These are phyloP conservation scores for Penicillium frequentans DNA, from an alignment of 2,329 filamentous ascomycete species.

Conservation along the genomic window DNA sequence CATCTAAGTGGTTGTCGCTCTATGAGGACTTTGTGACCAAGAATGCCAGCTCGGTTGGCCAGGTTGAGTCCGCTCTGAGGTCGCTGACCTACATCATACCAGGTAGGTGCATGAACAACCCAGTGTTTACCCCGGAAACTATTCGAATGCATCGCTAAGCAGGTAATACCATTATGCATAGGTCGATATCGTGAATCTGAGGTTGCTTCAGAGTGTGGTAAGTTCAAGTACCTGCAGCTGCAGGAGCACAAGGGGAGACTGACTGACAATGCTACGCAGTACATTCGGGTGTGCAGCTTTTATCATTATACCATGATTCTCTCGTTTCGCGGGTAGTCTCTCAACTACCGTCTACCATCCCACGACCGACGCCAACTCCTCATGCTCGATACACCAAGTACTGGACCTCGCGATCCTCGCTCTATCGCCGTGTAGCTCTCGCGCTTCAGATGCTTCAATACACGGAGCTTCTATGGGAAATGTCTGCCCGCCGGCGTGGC, in stretches of 20 bases:
- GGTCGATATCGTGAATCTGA: constrained; percentile 70
- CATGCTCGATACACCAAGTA: constrained; percentile 65
- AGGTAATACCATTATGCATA: constrained; percentile 12
- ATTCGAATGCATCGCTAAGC: neutral
- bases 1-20: constrained; percentile 41
- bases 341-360: constrained; percentile 54
- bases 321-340: constrained; percentile 69
- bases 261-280: constrained; percentile 47
- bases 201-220: constrained; percentile 84
- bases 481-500: constrained; percentile 84
- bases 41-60: constrained; percentile 88
- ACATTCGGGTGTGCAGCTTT: constrained; percentile 82
- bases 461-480: constrained; percentile 94
- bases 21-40: constrained; percentile 81
- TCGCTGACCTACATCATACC: constrained; percentile 96
- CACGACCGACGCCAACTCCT: constrained; percentile 53
- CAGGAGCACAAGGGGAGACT: constrained; percentile 15
- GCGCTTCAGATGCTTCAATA: constrained; percentile 89
- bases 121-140: neutral
- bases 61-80: constrained; percentile 89
- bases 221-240: constrained; percentile 24
- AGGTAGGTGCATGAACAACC: constrained; percentile 43
- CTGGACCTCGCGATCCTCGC: constrained; percentile 60
- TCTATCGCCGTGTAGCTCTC: constrained; percentile 80
- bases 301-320: constrained; percentile 90